Evolutionary conservation across 192 early-diverging fungal species (phyloP).

Genomic region (Backusella tarrabulga): DNA sequence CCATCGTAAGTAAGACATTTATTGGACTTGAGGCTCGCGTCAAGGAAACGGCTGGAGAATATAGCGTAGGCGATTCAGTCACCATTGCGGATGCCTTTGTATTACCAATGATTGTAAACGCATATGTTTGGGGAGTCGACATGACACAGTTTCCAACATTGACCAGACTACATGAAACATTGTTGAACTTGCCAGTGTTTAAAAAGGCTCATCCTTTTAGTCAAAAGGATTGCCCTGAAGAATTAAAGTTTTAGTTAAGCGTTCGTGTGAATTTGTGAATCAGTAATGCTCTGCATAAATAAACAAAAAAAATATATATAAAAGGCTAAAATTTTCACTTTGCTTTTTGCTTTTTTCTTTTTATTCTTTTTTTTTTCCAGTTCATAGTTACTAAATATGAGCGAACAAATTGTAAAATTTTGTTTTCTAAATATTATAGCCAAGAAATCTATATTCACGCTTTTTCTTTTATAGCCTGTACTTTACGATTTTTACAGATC

Average conservation of each 20-base stretch:
- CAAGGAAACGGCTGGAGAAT: constrained; percentile 60
- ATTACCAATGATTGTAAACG: constrained; percentile 80
- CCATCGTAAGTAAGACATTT: constrained; percentile 60
- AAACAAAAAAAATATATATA: neutral
- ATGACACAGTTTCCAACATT: constrained; percentile 71
- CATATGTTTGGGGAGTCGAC: constrained; percentile 64
- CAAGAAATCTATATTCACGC: neutral
- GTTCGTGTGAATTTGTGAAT: neutral
- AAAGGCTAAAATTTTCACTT: neutral
- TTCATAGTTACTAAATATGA: neutral
- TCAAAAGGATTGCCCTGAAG: constrained; percentile 69
- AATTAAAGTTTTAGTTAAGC: constrained; percentile 22
- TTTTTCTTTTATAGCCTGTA: constrained; percentile 19
- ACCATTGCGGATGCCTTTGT: constrained; percentile 84
- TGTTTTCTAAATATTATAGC: neutral
- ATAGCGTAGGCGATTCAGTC: constrained; percentile 77
- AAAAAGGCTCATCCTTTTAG: constrained; percentile 54
- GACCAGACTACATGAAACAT: constrained; percentile 49
- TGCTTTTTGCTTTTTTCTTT: neutral
- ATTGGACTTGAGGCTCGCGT: constrained; percentile 73
- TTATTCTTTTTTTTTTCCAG: neutral
- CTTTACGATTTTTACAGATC: constrained; percentile 81
- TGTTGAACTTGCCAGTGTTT: constrained; percentile 66
- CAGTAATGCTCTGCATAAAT: neutral
- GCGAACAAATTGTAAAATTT: neutral